These are phyloP conservation scores for Alternaria hordeiaustralica DNA, from an alignment of 2,329 filamentous ascomycete species.

Conservation along the genomic window DNA sequence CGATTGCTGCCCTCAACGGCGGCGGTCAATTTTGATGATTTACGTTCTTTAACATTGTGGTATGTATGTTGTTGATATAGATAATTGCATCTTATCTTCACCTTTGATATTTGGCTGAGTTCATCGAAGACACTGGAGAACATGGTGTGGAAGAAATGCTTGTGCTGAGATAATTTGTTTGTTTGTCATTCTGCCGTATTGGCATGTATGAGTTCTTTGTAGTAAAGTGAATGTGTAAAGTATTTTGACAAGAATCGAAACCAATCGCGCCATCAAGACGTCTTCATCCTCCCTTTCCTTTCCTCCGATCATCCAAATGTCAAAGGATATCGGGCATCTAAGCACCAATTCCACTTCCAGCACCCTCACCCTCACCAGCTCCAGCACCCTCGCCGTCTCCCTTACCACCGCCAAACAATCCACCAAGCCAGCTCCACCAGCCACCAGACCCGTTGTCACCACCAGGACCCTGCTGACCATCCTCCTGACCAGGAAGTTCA, in stretches of 20 bases:
- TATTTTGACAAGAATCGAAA: background rate
- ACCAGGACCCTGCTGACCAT: background rate
- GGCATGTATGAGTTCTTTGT: background rate
- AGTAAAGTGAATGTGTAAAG: background rate
- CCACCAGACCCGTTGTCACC: constrained; percentile 5
- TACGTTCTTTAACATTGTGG: constrained; percentile 2
- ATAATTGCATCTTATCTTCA: background rate
- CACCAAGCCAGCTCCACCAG: constrained; percentile 14
- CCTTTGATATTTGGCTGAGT: background rate
- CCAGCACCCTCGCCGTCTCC: background rate
- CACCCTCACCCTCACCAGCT: background rate
- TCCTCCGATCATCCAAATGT: background rate
- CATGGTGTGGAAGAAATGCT: background rate
- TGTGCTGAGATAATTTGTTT: background rate
- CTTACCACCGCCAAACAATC: constrained; percentile 9
- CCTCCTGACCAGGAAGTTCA: background rate
- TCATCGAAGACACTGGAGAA: background rate
- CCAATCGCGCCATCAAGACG: background rate
- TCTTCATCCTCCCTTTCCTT: background rate
- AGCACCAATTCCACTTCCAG: background rate
- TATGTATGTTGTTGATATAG: background rate
- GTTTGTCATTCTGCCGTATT: background rate
- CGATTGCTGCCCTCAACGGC: constrained; percentile 39
- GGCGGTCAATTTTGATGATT: constrained; percentile 21
- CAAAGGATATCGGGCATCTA: background rate